Conservation (phyloP, 2,329 filamentous ascomycete genomes). For the Tolypocladium ovalisporum region DNA sequence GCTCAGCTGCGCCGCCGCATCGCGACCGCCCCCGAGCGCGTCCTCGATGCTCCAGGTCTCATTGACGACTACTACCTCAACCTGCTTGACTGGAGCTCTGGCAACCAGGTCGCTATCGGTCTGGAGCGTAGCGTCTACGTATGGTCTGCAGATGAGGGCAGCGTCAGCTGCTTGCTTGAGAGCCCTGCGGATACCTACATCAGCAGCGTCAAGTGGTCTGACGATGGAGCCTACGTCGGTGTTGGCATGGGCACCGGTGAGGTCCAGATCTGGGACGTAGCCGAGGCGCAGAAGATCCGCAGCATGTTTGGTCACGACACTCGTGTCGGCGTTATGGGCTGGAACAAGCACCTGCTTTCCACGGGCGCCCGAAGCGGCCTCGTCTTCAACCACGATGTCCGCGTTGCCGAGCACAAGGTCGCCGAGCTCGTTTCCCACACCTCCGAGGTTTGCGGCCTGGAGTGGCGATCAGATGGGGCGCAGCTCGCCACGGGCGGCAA, state of each 20-base stretch:
- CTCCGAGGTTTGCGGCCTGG: conserved; percentile 93
- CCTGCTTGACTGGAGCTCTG: conserved; percentile 93
- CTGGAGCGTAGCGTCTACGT: conserved; percentile 96
- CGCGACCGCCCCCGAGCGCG: conserved; percentile 87
- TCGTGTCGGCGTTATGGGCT: conserved; percentile 94
- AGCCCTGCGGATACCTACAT: conserved; percentile 86
- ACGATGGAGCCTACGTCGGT: conserved; percentile 90
- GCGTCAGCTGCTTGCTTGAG: conserved; percentile 81
- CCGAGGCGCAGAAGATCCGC: conserved; percentile 87
- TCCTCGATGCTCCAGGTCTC: conserved; percentile 88
- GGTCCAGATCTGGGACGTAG: conserved; percentile 98
- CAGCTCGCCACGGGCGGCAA: conserved; percentile 97
- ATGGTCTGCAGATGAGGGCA: conserved; percentile 92
- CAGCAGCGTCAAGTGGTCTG: conserved; percentile 97
- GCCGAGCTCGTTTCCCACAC: conserved; percentile 96
- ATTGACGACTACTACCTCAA: conserved; percentile 99
- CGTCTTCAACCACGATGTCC: conserved; percentile 97
- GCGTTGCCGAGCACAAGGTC: conserved; percentile 94
- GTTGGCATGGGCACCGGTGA: conserved; percentile 92
- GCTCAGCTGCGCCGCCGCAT: conserved; percentile 88
- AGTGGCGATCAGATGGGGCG: conserved; percentile 93
- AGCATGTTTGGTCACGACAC: conserved; percentile 98
- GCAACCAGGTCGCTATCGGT: conserved; percentile 96
- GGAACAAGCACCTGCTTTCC: conserved; percentile 96
- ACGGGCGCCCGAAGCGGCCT: conserved; percentile 90